Evolutionary conservation across 768 basidiomycete species (phyloP), one percentile per base, ranked within the genome.

Genomic region (Tricholoma sp.): DNA sequence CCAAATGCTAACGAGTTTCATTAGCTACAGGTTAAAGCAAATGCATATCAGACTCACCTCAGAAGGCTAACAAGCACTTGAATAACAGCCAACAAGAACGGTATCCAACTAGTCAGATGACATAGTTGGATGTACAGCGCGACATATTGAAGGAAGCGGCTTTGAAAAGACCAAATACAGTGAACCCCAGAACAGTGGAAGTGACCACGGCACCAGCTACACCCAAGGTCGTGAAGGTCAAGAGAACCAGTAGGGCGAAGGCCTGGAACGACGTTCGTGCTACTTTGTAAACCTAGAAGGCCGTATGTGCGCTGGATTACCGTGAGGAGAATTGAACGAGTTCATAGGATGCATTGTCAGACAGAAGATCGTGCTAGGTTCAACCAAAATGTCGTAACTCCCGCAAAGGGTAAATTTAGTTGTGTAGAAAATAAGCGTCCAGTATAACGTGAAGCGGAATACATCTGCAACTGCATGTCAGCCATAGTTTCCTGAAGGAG

Each of bases 401-500:
- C 80, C 81, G 57, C 79, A 81, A 39, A 76, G 45, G 47, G 79
- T 58, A 60, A 81, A 81, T n/a, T 78, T 62, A 27, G 79, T 80
- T 0, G 73, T 76, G 66, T 81, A 81, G 54, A 80, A 78, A 35
- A 78, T 66, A 11, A 81, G 69, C 16, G 73, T 79, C 80, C 81
- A 83, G 57, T 77, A 81, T 16, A 83, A 66, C 22, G 79, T 81
- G 67, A 81, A 81, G 34, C 73, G 74, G 64, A 83, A 81, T 22
- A 81, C 66, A 59, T 83, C 80, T 82, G 55, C 54, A 52, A 52
- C 35, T 12, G 54, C 35, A 45, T 22, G 29, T 27, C 31, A 46
- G 50, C 22, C 31, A 46, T 18, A 1, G 19, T n/a, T 50, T 32
- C 21, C 10, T 5, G n/a, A 19, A 11, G 43, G n/a, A n/a, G n/a